These are phyloP conservation scores for Starmerella tilneyi DNA, from an alignment of 805 yeast genomes.

Conservation along the genomic window DNA sequence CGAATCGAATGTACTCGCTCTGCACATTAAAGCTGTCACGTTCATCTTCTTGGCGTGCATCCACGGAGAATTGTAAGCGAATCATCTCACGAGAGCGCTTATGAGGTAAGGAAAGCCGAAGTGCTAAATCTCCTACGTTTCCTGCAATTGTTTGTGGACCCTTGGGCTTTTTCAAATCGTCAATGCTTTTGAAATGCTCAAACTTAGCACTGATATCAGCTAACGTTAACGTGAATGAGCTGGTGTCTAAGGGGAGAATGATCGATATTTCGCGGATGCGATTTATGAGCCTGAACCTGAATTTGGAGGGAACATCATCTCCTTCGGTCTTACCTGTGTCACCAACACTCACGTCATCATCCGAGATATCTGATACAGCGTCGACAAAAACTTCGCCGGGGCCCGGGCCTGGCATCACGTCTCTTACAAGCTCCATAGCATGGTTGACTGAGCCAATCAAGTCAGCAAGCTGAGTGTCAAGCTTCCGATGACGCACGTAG, in stretches of 20 bases:
- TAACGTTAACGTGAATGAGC: conserved; percentile 16
- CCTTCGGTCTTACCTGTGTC: no score
- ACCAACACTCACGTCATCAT: no score
- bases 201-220: background rate
- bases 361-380: no score
- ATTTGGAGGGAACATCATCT: background rate
- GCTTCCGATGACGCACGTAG: conserved; percentile 10
- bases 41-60: conserved; percentile 8
- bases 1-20: conserved; percentile 19
- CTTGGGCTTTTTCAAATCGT: background rate
- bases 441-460: conserved; percentile 4
- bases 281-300: conserved; percentile 9
- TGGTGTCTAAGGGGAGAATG: conserved; percentile 18
- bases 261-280: conserved; percentile 11
- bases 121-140: conserved; percentile 10
- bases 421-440: conserved; percentile 6
- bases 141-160: conserved; percentile 5
- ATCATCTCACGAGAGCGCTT: conserved; percentile 13
- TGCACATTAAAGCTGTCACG: conserved; percentile 11
- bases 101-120: conserved; percentile 8
- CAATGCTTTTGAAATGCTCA: conserved; percentile 10
- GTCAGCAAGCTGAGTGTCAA: conserved; percentile 15
- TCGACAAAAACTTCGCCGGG: no score
- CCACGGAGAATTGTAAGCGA: conserved; percentile 11
- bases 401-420: background rate